Percentiles rank a stretch among this genome's conserved stretches.
These are phyloP conservation scores for Corylus avellana DNA, from an alignment of 306 rosid species.

Conservation along the genomic window DNA sequence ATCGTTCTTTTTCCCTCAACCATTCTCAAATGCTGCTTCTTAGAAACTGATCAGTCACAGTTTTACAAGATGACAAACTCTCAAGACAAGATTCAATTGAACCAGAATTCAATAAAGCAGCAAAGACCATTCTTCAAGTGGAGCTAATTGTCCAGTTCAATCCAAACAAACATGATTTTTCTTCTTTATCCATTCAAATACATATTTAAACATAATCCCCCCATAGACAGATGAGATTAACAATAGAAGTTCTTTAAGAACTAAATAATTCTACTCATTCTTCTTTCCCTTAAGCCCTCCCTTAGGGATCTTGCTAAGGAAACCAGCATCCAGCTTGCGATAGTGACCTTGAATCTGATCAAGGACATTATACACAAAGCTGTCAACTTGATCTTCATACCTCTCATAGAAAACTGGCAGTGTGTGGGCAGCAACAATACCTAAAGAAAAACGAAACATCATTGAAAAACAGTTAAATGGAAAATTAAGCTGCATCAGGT, in stretches of 20 bases:
- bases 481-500: conserved; percentile 7
- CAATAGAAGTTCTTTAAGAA: not conserved
- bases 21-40: no score
- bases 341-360: conserved; percentile 54
- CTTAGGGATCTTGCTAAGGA: conserved; percentile 83
- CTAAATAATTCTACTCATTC: conserved; percentile 44
- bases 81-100: no score
- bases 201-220: not conserved
- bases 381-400: conserved; percentile 73
- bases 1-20: no score
- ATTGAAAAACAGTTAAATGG: conserved; percentile 20
- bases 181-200: not conserved
- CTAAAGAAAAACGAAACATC: conserved; percentile 32
- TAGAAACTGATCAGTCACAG: no score
- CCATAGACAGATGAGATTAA: not conserved
- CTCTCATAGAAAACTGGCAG: conserved; percentile 82
- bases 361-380: conserved; percentile 46
- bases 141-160: not conserved
- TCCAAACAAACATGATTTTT: not conserved
- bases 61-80: no score
- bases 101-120: no score
- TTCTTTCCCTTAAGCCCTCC: conserved; percentile 60
- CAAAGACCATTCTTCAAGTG: no score
- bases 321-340: conserved; percentile 53
- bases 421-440: conserved; percentile 83